phyloP scores from a whole-genome alignment of 306 rosid genomes.

The Dalbergia cultrata region DNA sequence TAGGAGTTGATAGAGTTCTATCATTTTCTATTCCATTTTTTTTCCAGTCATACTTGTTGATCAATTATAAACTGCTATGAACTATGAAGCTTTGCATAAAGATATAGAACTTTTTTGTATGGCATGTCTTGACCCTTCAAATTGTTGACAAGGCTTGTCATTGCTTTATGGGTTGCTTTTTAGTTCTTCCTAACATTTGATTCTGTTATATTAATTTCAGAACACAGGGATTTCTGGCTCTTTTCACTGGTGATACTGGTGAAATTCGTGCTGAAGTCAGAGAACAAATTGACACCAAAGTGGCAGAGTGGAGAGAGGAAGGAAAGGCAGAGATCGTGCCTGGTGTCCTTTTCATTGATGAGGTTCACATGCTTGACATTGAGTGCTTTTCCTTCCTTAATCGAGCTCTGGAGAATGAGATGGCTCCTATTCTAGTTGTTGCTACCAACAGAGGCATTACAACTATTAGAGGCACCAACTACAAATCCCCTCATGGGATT shows the following conservation, averaged over 20 bases:
- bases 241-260: slow-evolving; percentile 97
- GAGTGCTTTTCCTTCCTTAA: slow-evolving; percentile 96
- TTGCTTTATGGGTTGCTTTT: neutral
- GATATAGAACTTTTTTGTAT: slow-evolving; percentile 2
- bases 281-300: slow-evolving; percentile 98
- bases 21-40: neutral
- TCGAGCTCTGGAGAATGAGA: slow-evolving; percentile 95
- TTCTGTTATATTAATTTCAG: slow-evolving; percentile 56
- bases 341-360: slow-evolving; percentile 95
- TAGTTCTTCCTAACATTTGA: slow-evolving; percentile 33
- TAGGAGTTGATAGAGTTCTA: neutral
- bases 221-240: slow-evolving; percentile 97
- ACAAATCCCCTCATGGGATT: slow-evolving; percentile 96
- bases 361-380: slow-evolving; percentile 98
- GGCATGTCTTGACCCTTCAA: neutral
- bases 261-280: slow-evolving; percentile 98
- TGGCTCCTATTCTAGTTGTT: slow-evolving; percentile 95
- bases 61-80: neutral
- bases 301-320: slow-evolving; percentile 99
- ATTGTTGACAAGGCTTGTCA: slow-evolving; percentile 3
- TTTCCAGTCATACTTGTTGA: neutral
- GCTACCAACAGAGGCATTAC: slow-evolving; percentile 99
- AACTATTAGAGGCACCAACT: slow-evolving; percentile 89
- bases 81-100: neutral
- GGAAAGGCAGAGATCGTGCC: slow-evolving; percentile 99